Evolutionary conservation across 345 rosid genomes (phyloP).

Genomic region (Erucastrum elatum): DNA sequence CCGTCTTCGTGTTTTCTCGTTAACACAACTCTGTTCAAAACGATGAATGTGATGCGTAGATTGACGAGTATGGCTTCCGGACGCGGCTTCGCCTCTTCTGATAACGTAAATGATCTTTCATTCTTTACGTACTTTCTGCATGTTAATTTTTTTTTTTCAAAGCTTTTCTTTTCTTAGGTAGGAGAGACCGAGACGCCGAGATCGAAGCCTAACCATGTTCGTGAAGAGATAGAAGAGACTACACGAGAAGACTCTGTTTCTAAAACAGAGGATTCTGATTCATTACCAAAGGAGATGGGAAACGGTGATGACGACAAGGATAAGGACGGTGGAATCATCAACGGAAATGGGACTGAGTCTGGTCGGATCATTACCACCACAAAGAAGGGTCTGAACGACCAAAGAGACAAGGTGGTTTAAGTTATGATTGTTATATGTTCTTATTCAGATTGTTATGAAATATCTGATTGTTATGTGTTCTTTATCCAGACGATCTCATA

Average conservation of each 20-base stretch:
- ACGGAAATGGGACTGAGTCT: slow-evolving; percentile 79
- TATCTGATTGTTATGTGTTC: background rate
- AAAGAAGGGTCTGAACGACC: slow-evolving; percentile 82
- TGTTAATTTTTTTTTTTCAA: background rate
- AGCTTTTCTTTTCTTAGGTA: slow-evolving; percentile 44
- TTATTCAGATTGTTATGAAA: background rate
- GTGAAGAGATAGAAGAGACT: slow-evolving; percentile 38
- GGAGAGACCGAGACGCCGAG: slow-evolving; percentile 70
- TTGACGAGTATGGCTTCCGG: slow-evolving; percentile 97
- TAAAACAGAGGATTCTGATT: slow-evolving; percentile 45
- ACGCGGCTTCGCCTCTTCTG: slow-evolving; percentile 77
- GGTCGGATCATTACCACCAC: slow-evolving; percentile 91
- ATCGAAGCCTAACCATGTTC: slow-evolving; percentile 60
- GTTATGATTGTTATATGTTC: too few relatives aligned
- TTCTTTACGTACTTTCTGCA: background rate
- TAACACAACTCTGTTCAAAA: slow-evolving; percentile 6
- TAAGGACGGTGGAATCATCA: slow-evolving; percentile 24
- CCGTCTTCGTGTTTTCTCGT: background rate
- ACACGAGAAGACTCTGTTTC: slow-evolving; percentile 44
- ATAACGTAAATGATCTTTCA: slow-evolving; percentile 48
- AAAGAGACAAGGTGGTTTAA: slow-evolving; percentile 60
- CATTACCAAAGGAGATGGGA: slow-evolving; percentile 63
- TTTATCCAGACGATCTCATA: slow-evolving; percentile 68
- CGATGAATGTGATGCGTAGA: slow-evolving; percentile 93
- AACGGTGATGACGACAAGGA: slow-evolving; percentile 60